Percentiles rank a stretch among this genome's conserved stretches.
Evolutionary conservation across 352 stramenopile species (phyloP).

Genomic region (Globisporangium solare): DNA sequence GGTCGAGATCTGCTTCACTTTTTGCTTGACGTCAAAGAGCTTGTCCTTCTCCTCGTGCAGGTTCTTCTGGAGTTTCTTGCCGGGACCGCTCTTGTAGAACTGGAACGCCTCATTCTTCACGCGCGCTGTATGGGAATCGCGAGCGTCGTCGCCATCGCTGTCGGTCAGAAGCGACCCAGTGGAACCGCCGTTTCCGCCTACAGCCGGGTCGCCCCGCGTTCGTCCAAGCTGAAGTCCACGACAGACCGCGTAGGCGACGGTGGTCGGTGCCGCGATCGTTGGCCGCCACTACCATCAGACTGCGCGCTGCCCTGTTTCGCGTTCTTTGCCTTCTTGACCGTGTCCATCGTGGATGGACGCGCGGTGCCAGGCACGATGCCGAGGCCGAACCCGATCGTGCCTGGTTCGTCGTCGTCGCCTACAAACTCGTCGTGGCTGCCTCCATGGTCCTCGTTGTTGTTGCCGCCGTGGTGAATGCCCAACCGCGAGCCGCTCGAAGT

Average conservation of each 20-base stretch:
- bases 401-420: slow-evolving; percentile 54
- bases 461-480: slow-evolving; percentile 27
- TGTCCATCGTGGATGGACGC: slow-evolving; percentile 64
- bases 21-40: slow-evolving; percentile 65
- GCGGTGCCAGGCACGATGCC: slow-evolving; percentile 48
- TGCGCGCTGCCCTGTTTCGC: slow-evolving; percentile 7
- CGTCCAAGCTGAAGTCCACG: slow-evolving; percentile 10
- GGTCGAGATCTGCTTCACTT: slow-evolving; percentile 60
- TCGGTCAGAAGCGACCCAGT: too few species aligned
- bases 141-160: slow-evolving; percentile 14
- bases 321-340: slow-evolving; percentile 23
- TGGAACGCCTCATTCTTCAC: slow-evolving; percentile 71
- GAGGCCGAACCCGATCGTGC: slow-evolving; percentile 47
- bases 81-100: slow-evolving; percentile 52
- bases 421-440: slow-evolving; percentile 32
- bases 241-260: slow-evolving; percentile 26
- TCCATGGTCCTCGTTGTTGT: slow-evolving; percentile 14
- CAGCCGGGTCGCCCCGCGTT: not conserved
- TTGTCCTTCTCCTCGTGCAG: slow-evolving; percentile 75
- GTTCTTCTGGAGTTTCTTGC: slow-evolving; percentile 51
- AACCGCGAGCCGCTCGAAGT: slow-evolving; percentile 41
- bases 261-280: slow-evolving; percentile 26
- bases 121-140: slow-evolving; percentile 16
- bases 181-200: too few species aligned
- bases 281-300: not conserved